Evolutionary conservation across 2,329 filamentous ascomycete species (phyloP).

Genomic region (Fusarium goolgardi): DNA sequence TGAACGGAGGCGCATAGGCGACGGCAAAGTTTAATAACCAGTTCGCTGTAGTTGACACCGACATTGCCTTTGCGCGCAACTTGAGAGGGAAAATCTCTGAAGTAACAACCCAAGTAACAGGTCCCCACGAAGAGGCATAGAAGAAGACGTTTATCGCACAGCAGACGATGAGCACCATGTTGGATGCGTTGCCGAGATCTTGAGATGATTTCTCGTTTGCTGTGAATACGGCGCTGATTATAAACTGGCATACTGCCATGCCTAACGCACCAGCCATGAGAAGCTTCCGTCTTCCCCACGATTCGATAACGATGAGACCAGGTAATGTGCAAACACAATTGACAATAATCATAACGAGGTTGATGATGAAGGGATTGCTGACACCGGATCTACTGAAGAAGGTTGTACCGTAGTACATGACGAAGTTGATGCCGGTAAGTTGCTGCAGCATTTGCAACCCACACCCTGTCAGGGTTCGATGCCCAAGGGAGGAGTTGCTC

Average conservation of each 20-base stretch:
- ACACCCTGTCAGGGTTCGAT: conserved; percentile 78
- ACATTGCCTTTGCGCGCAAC: conserved; percentile 79
- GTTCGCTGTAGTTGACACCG: conserved; percentile 79
- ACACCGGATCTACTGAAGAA: conserved; percentile 74
- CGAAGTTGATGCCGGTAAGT: conserved; percentile 79
- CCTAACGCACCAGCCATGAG: conserved; percentile 79
- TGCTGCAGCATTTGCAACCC: conserved; percentile 82
- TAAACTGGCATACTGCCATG: conserved; percentile 75
- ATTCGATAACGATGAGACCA: conserved; percentile 80
- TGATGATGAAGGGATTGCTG: conserved; percentile 73
- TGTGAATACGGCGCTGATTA: conserved; percentile 72
- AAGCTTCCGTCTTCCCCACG: conserved; percentile 78
- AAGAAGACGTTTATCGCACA: conserved; percentile 79
- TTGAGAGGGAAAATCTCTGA: conserved; percentile 78
- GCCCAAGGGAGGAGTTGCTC: conserved; percentile 72
- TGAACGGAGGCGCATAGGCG: conserved; percentile 85
- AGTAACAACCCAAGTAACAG: conserved; percentile 79
- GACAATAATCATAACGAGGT: conserved; percentile 80
- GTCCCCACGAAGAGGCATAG: conserved; percentile 82
- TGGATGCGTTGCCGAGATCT: conserved; percentile 59
- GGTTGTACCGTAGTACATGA: conserved; percentile 80
- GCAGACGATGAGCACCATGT: conserved; percentile 72
- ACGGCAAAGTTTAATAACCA: conserved; percentile 86
- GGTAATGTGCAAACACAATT: conserved; percentile 81
- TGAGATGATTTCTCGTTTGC: conserved; percentile 45